Evolutionary conservation across 2,329 filamentous ascomycete genomes (phyloP).

Genomic region (Cladosporium velox): DNA sequence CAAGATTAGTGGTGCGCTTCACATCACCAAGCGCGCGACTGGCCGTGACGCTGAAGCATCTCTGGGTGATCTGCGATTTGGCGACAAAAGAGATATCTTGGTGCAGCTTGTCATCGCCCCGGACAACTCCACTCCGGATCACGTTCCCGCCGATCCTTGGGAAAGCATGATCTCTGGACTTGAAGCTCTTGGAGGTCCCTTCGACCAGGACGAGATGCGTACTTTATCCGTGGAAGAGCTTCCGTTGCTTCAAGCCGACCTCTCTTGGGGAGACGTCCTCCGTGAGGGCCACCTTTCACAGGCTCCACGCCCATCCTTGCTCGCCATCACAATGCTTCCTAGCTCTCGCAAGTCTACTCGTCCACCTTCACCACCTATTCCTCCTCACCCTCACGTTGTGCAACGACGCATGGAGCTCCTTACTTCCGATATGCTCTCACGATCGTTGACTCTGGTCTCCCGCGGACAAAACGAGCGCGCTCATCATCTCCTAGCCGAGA

Average conservation of each 20-base stretch:
- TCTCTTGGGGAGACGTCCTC: slow-evolving; percentile 90
- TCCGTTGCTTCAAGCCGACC: slow-evolving; percentile 89
- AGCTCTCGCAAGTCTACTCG: slow-evolving; percentile 35
- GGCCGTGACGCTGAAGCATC: slow-evolving; percentile 92
- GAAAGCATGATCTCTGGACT: slow-evolving; percentile 94
- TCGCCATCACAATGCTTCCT: slow-evolving; percentile 95
- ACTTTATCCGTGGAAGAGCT: slow-evolving; percentile 88
- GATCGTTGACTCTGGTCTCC: slow-evolving; percentile 86
- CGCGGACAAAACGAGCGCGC: slow-evolving; percentile 91
- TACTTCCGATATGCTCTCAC: slow-evolving; percentile 95
- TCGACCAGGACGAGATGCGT: slow-evolving; percentile 83
- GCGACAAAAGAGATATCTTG: slow-evolving; percentile 90
- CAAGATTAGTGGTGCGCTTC: slow-evolving; percentile 94
- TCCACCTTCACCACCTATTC: slow-evolving; percentile 73
- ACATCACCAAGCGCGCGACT: slow-evolving; percentile 94
- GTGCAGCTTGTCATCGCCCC: slow-evolving; percentile 92
- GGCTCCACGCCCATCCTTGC: slow-evolving; percentile 81
- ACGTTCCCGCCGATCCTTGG: slow-evolving; percentile 91
- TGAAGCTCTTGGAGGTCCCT: slow-evolving; percentile 84
- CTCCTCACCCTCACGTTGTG: slow-evolving; percentile 90
- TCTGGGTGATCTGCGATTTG: slow-evolving; percentile 88
- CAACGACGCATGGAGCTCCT: slow-evolving; percentile 96
- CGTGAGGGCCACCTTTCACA: slow-evolving; percentile 84
- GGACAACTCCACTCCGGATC: slow-evolving; percentile 78
- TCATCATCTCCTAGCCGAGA: slow-evolving; percentile 89